Conservation (phyloP, 306 rosid genomes). For the Malus asiatica region DNA sequence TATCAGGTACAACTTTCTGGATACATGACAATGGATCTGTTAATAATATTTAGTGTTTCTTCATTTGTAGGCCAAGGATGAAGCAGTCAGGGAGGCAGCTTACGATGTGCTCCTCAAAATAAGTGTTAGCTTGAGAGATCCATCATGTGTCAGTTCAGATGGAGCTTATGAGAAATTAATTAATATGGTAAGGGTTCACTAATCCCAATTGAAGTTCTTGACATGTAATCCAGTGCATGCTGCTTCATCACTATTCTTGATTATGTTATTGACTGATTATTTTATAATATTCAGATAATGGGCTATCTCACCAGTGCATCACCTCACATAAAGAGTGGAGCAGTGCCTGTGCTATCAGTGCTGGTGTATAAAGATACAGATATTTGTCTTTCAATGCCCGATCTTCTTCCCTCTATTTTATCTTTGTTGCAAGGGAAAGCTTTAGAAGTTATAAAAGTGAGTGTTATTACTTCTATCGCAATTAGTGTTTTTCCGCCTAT, state of each 20-base stretch:
- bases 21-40: background rate
- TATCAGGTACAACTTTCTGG: conserved; percentile 5
- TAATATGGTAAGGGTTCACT: conserved; percentile 58
- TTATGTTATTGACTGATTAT: background rate
- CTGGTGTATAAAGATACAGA: conserved; percentile 62
- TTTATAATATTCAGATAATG: conserved; percentile 52
- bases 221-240: background rate
- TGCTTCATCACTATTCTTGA: background rate
- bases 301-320: conserved; percentile 89
- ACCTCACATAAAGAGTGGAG: conserved; percentile 90
- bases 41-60: background rate
- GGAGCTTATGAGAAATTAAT: conserved; percentile 60
- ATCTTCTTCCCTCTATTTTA: conserved; percentile 68
- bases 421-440: conserved; percentile 72
- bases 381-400: conserved; percentile 54
- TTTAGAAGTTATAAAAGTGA: conserved; percentile 71
- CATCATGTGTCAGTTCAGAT: conserved; percentile 30
- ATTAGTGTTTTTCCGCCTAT: background rate
- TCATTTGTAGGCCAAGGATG: conserved; percentile 62
- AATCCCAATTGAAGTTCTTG: conserved; percentile 4
- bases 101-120: conserved; percentile 59
- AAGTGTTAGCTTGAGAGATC: conserved; percentile 59
- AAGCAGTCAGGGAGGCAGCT: conserved; percentile 68
- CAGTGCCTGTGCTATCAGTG: conserved; percentile 71
- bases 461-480: conserved; percentile 12